Conservation (phyloP, 306 rosid species). For the Cucurbita moschata region DNA sequence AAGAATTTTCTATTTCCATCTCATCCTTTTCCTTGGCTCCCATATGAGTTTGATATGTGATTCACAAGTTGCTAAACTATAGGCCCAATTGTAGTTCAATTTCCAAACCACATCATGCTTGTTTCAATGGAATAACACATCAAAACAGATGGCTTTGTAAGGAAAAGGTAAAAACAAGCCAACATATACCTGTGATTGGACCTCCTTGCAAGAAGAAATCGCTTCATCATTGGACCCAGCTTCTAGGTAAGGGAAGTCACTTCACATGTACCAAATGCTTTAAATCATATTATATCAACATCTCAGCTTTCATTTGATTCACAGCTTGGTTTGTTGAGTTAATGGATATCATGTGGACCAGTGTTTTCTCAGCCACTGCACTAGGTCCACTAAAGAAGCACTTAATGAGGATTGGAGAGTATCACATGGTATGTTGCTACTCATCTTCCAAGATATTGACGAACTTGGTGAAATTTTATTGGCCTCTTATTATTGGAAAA, state of each 20-base stretch:
- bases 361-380: conserved; percentile 1
- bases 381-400: background rate
- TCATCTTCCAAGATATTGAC: background rate
- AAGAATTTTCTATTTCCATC: background rate
- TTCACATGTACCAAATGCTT: background rate
- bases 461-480: background rate
- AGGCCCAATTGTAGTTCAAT: too few relatives aligned
- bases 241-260: background rate
- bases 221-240: background rate
- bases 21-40: too few relatives aligned
- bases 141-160: background rate
- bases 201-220: background rate
- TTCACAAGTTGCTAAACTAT: too few relatives aligned
- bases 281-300: background rate
- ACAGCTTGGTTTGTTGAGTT: background rate
- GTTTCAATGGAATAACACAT: background rate
- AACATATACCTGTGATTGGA: background rate
- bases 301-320: background rate
- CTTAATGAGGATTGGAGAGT: background rate
- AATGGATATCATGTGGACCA: background rate
- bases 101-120: background rate
- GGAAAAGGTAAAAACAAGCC: background rate
- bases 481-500: background rate
- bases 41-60: too few relatives aligned
- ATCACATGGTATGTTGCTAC: conserved; percentile 7